A percentile compares a stretch with the other conserved stretches of the same genome.
phyloP scores from a whole-genome alignment of 2,329 filamentous ascomycete species.

The Emericellopsis atlantica region DNA sequence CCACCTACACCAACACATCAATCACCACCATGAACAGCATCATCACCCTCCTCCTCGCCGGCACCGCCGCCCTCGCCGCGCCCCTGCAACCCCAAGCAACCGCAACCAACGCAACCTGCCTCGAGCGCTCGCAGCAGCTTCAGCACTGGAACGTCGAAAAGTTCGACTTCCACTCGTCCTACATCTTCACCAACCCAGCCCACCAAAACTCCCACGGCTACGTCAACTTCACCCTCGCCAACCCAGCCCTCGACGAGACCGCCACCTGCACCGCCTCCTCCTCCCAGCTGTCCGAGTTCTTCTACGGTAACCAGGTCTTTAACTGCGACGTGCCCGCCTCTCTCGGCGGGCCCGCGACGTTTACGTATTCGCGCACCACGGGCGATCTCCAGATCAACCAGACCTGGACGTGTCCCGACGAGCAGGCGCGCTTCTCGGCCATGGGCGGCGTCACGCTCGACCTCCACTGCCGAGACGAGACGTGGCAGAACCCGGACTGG shows the following conservation, averaged over 20 bases:
- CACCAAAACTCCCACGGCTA: constrained; percentile 36
- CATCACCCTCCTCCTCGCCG: constrained; percentile 10
- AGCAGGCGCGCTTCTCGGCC: constrained; percentile 17
- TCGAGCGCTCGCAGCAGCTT: constrained; percentile 3
- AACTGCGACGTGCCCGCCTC: constrained; percentile 20
- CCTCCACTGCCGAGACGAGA: constrained; percentile 14
- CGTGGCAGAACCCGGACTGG: constrained; percentile 17
- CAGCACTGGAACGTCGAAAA: constrained; percentile 24
- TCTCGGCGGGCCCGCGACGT: constrained; percentile 17
- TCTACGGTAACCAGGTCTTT: constrained; percentile 33
- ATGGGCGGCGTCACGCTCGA: constrained; percentile 12
- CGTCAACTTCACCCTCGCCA: constrained; percentile 35
- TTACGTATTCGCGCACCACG: constrained; percentile 25
- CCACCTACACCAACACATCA: not conserved
- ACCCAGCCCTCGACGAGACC: constrained; percentile 25
- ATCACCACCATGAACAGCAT: constrained; percentile 7
- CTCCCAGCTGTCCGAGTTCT: constrained; percentile 31
- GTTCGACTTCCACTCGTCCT: constrained; percentile 36
- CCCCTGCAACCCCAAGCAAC: constrained; percentile 6
- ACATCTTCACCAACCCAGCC: constrained; percentile 34
- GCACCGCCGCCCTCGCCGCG: constrained; percentile 9
- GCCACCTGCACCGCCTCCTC: constrained; percentile 26
- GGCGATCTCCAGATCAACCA: constrained; percentile 29
- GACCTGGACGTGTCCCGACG: constrained; percentile 33
- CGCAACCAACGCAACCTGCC: constrained; percentile 2